Conservation (phyloP, 2,329 filamentous ascomycete species). For the Colletotrichum scovillei region DNA sequence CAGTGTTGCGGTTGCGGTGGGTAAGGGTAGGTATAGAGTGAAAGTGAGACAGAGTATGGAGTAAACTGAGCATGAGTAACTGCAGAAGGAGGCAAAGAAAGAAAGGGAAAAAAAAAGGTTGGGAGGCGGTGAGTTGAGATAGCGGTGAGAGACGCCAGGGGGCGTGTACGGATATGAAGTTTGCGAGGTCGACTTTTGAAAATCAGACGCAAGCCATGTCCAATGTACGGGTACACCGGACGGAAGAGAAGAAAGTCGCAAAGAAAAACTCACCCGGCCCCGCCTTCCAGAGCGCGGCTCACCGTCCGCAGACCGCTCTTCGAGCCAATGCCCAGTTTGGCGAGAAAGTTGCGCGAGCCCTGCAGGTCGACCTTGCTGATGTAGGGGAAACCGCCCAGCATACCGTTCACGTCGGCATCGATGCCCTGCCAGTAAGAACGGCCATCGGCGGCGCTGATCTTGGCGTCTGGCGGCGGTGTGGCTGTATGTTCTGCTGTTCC, state of each 20-base stretch:
- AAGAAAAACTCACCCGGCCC: constrained; percentile 49
- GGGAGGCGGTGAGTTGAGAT: constrained; percentile 25
- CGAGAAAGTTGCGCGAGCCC: constrained; percentile 75
- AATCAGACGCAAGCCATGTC: neutral
- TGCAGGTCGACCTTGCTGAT: constrained; percentile 77
- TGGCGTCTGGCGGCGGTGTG: constrained; percentile 44
- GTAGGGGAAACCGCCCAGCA: constrained; percentile 79
- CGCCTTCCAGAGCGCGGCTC: constrained; percentile 48
- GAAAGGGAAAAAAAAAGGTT: neutral
- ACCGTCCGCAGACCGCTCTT: constrained; percentile 47
- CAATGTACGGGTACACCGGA: constrained; percentile 19
- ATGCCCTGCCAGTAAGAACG: constrained; percentile 60
- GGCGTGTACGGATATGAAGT: constrained; percentile 6
- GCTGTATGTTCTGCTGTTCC: neutral
- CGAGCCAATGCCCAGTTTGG: constrained; percentile 67
- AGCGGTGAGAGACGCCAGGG: constrained; percentile 18
- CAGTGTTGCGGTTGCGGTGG: constrained; percentile 17
- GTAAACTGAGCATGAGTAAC: constrained; percentile 15
- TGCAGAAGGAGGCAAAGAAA: neutral
- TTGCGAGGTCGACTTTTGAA: constrained; percentile 14
- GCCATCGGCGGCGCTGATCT: constrained; percentile 49
- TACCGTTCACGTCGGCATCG: constrained; percentile 69
- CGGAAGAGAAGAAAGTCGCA: neutral
- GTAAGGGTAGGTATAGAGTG: constrained; percentile 19
- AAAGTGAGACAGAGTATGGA: constrained; percentile 19